Percentiles rank a stretch among this genome's conserved stretches.
Conservation (phyloP, 805 yeast genomes). For the Saccharomycopsis sp. region DNA sequence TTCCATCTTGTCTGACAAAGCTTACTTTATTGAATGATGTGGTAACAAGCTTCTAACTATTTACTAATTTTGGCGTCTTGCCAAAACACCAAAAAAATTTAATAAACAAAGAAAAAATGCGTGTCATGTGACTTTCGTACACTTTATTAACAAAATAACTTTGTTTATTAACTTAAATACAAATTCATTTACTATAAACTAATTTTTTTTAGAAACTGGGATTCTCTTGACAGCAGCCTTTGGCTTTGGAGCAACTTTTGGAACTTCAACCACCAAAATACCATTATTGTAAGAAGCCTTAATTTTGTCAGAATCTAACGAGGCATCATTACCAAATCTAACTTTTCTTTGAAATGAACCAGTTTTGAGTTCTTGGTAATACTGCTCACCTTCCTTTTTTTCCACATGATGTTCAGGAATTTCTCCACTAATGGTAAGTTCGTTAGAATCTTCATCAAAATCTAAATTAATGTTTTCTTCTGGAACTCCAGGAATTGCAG, state of each 20-base stretch:
- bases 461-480: conserved; percentile 26
- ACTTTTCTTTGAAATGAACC: conserved; percentile 25
- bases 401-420: conserved; percentile 6
- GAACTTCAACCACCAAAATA: conserved; percentile 1
- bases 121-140: too few relatives aligned
- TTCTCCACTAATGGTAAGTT: conserved; percentile 26
- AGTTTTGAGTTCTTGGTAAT: conserved; percentile 19
- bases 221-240: conserved; percentile 1
- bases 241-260: conserved; percentile 1
- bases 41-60: too few relatives aligned
- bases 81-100: too few relatives aligned
- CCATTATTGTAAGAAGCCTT: conserved; percentile 8
- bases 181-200: too few relatives aligned
- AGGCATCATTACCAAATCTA: conserved; percentile 22
- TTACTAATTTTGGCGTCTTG: too few relatives aligned
- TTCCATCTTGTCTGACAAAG: too few relatives aligned
- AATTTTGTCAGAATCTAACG: conserved; percentile 24
- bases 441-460: conserved; percentile 27
- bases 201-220: not conserved
- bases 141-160: too few relatives aligned
- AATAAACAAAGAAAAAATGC: too few relatives aligned
- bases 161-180: too few relatives aligned
- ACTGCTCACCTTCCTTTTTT: conserved; percentile 1
- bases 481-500: conserved; percentile 29
- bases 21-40: too few relatives aligned